Conservation (phyloP, 345 rosid species). For the Aquilaria malaccensis region DNA sequence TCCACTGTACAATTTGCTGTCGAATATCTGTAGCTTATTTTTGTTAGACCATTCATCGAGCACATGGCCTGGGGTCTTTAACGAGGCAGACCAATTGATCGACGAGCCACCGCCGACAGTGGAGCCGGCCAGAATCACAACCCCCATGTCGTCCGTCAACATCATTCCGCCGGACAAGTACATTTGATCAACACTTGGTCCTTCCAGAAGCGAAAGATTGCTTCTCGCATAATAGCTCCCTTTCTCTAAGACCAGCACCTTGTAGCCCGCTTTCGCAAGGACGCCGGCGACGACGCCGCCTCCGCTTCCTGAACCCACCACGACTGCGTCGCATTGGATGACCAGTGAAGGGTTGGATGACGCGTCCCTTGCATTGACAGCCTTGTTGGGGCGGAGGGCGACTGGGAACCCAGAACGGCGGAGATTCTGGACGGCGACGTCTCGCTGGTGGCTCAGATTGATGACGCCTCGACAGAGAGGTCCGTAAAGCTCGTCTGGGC, state of each 20-base stretch:
- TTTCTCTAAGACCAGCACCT: conserved; percentile 73
- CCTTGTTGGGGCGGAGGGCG: conserved; percentile 15
- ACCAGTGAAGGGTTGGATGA: conserved; percentile 28
- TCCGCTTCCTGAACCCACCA: conserved; percentile 78
- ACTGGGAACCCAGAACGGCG: conserved; percentile 36
- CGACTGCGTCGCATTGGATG: conserved; percentile 71
- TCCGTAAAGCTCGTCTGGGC: conserved; percentile 37
- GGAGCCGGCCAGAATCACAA: conserved; percentile 60
- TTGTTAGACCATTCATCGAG: conserved; percentile 52
- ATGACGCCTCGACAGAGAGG: conserved; percentile 55
- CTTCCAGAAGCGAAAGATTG: conserved; percentile 66
- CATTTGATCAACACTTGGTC: conserved; percentile 70
- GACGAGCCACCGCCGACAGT: conserved; percentile 89
- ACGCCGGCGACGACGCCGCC: conserved; percentile 78
- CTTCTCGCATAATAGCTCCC: conserved; percentile 64
- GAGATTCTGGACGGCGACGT: conserved; percentile 32
- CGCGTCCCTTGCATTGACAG: background rate
- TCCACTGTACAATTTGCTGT: conserved; percentile 44
- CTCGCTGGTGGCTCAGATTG: conserved; percentile 38
- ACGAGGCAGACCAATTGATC: conserved; percentile 81
- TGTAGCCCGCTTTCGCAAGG: conserved; percentile 65
- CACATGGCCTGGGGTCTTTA: conserved; percentile 69
- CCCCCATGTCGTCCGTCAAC: conserved; percentile 50
- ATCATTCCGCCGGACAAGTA: conserved; percentile 49
- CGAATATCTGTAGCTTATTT: conserved; percentile 42